A percentile compares a stretch with the other conserved stretches of the same genome.
Evolutionary conservation across 2,329 filamentous ascomycete species (phyloP).

Genomic region (Cordyceps cateniannulata): DNA sequence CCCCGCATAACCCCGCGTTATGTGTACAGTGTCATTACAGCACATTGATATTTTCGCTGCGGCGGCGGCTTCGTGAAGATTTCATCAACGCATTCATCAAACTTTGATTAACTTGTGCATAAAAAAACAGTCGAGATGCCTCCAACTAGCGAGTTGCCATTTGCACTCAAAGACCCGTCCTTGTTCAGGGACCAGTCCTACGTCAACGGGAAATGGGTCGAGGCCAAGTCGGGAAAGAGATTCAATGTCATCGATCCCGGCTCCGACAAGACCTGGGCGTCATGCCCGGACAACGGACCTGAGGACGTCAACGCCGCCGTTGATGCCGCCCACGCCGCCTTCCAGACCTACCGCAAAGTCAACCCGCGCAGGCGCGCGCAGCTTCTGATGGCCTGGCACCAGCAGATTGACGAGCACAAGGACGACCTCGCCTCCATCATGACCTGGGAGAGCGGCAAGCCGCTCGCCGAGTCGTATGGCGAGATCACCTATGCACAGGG

Average conservation of each 20-base stretch:
- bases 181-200: slow-evolving; percentile 44
- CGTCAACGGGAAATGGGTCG: slow-evolving; percentile 41
- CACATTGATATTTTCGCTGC: background rate
- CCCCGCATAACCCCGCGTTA: slow-evolving; percentile 7
- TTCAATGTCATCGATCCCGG: slow-evolving; percentile 50
- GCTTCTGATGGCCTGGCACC: slow-evolving; percentile 30
- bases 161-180: slow-evolving; percentile 38
- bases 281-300: slow-evolving; percentile 40
- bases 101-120: background rate
- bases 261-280: slow-evolving; percentile 42
- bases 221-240: slow-evolving; percentile 37
- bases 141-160: slow-evolving; percentile 23
- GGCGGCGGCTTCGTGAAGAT: no score
- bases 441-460: slow-evolving; percentile 50
- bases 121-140: background rate
- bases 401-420: slow-evolving; percentile 27
- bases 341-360: slow-evolving; percentile 31
- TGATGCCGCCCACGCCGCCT: slow-evolving; percentile 28
- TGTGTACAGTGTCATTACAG: background rate
- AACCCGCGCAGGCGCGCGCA: slow-evolving; percentile 30
- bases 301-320: slow-evolving; percentile 33
- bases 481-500: slow-evolving; percentile 50
- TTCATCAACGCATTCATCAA: background rate
- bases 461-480: slow-evolving; percentile 44
- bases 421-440: slow-evolving; percentile 34